Evolutionary conservation across 495 filamentous ascomycete species (phyloP).

Genomic region (Neurospora cerealis): DNA sequence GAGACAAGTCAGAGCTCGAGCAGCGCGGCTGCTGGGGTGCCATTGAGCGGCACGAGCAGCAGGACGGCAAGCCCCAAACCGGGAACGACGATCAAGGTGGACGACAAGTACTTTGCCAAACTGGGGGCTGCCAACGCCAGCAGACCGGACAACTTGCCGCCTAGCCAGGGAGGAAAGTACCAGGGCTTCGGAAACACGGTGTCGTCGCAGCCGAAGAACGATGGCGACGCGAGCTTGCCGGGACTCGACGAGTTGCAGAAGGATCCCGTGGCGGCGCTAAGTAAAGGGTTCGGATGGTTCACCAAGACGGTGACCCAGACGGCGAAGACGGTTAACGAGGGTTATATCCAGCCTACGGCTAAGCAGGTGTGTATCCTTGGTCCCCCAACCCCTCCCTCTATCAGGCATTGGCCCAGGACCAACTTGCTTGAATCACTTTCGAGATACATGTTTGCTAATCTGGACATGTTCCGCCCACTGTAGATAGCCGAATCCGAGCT

Average conservation of each 20-base stretch:
- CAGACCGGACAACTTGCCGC: constrained; percentile 64
- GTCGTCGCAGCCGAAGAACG: constrained; percentile 29
- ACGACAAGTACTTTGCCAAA: constrained; percentile 85
- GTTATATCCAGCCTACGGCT: constrained; percentile 83
- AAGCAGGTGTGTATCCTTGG: constrained; percentile 54
- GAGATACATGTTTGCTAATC: not conserved
- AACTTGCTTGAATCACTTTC: not conserved
- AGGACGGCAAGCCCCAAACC: constrained; percentile 54
- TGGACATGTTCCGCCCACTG: not conserved
- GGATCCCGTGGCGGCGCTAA: constrained; percentile 80
- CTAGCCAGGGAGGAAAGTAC: constrained; percentile 87
- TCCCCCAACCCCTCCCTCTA: not conserved
- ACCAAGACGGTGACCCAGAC: constrained; percentile 72
- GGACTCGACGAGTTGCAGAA: constrained; percentile 77
- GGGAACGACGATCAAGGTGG: constrained; percentile 41
- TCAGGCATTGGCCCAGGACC: not conserved
- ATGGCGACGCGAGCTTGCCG: constrained; percentile 38
- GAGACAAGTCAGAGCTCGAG: constrained; percentile 14
- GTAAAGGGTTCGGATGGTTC: constrained; percentile 93
- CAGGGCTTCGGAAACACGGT: constrained; percentile 76
- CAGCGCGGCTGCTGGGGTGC: constrained; percentile 30
- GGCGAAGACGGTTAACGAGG: constrained; percentile 80
- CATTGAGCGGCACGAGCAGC: constrained; percentile 48
- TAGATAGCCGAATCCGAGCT: constrained; percentile 83
- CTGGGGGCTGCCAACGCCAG: constrained; percentile 70